These are phyloP conservation scores for Penicillium sp. DNA, from an alignment of 2,329 filamentous ascomycete genomes.

Conservation along the genomic window DNA sequence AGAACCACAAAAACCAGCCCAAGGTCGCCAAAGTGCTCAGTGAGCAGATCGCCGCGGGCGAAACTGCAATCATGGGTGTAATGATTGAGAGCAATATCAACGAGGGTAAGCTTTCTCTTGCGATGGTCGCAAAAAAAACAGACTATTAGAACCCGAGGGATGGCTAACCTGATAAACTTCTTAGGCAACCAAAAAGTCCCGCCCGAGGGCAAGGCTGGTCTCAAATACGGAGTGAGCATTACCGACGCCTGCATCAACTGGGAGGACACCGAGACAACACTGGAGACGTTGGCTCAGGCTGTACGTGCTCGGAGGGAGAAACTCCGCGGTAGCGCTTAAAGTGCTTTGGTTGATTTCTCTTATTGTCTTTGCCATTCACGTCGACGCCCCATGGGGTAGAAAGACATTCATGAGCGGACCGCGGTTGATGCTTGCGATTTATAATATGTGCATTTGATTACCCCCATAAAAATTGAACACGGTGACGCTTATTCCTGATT, in stretches of 20 bases:
- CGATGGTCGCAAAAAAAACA: too few species aligned
- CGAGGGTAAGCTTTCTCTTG: constrained; percentile 57
- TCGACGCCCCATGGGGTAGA: too few species aligned
- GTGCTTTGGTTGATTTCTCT: neutral
- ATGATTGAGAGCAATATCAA: constrained; percentile 99
- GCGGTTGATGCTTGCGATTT: too few species aligned
- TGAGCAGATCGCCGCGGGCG: constrained; percentile 77
- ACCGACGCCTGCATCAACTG: constrained; percentile 96
- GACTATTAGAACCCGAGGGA: too few species aligned
- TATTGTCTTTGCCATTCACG: too few species aligned
- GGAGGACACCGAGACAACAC: constrained; percentile 77
- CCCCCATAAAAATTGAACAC: too few species aligned
- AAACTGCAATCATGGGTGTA: constrained; percentile 85
- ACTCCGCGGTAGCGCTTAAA: constrained; percentile 20
- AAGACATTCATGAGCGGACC: too few species aligned
- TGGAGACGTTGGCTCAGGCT: constrained; percentile 71
- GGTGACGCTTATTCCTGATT: too few species aligned
- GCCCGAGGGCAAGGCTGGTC: constrained; percentile 71
- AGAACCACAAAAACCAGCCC: constrained; percentile 96
- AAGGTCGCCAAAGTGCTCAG: constrained; percentile 79
- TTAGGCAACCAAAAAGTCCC: constrained; percentile 80
- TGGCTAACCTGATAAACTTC: neutral
- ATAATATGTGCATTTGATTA: too few species aligned
- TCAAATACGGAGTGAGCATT: constrained; percentile 93
- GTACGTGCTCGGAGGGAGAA: constrained; percentile 66